A percentile compares a stretch with the other conserved stretches of the same genome.
Evolutionary conservation across 2,329 filamentous ascomycete species (phyloP).

Genomic region (Delphinella strobiligena): DNA sequence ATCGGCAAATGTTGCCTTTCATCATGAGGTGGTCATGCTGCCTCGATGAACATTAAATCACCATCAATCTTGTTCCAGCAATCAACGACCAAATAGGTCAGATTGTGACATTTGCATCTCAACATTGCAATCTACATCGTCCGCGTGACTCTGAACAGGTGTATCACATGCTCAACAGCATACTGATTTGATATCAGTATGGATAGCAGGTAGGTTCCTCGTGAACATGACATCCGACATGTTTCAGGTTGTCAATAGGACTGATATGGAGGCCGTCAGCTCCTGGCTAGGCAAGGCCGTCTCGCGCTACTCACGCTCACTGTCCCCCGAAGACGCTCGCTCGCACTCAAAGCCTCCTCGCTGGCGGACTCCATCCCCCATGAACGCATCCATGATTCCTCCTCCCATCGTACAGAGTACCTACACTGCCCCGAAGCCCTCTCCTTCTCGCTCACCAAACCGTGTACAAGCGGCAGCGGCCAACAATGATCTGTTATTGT

Average conservation of each 20-base stretch:
- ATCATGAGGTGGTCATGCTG: neutral
- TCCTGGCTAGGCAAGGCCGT: slow-evolving; percentile 8
- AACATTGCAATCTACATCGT: too few species aligned
- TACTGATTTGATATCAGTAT: too few species aligned
- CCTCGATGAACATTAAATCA: too few species aligned
- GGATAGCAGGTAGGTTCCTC: too few species aligned
- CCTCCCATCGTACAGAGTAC: slow-evolving; percentile 23
- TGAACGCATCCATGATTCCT: slow-evolving; percentile 21
- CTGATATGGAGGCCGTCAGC: slow-evolving; percentile 3
- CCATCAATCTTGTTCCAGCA: too few species aligned
- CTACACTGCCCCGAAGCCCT: slow-evolving; percentile 10
- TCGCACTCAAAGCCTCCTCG: slow-evolving; percentile 14
- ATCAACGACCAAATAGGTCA: too few species aligned
- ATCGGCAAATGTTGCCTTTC: neutral
- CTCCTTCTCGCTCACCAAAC: slow-evolving; percentile 1
- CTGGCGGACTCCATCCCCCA: slow-evolving; percentile 21
- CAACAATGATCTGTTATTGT: slow-evolving; percentile 7
- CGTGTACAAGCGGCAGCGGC: neutral
- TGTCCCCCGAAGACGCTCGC: slow-evolving; percentile 4
- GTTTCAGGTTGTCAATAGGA: too few species aligned
- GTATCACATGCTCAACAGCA: neutral
- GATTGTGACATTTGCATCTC: too few species aligned
- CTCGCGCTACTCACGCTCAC: slow-evolving; percentile 4
- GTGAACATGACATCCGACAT: too few species aligned
- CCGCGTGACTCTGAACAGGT: too few species aligned